A percentile compares a stretch with the other conserved stretches of the same genome.
Conservation (phyloP, 148 eudicot species). For the Heliosperma pusillum region DNA sequence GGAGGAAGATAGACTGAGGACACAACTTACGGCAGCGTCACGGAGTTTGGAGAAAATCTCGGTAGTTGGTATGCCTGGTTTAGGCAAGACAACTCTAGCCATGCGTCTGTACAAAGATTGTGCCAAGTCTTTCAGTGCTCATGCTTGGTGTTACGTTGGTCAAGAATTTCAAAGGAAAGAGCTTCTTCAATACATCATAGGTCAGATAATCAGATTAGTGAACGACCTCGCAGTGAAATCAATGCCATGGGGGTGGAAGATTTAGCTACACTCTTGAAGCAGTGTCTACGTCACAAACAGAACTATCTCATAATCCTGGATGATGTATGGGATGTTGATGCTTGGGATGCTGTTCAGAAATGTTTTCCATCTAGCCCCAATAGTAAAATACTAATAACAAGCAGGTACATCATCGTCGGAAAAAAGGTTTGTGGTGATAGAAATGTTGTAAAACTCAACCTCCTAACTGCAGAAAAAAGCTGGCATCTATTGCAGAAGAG, state of each 20-base stretch:
- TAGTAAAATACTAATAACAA: neutral
- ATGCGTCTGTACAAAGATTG: neutral
- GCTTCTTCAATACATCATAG: neutral
- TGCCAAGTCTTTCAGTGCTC: too few species aligned
- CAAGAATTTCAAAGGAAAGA: neutral
- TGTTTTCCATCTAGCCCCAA: neutral
- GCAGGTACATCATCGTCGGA: neutral
- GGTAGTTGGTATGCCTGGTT: neutral
- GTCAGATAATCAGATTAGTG: too few species aligned
- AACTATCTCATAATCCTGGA: neutral
- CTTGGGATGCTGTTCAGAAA: neutral
- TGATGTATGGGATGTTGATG: neutral
- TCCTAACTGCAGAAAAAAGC: neutral
- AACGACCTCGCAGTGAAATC: neutral
- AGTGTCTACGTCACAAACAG: neutral
- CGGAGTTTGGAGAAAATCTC: neutral
- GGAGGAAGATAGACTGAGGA: neutral
- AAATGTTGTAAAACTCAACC: neutral
- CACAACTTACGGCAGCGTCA: neutral
- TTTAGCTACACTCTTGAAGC: neutral
- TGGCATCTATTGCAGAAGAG: neutral
- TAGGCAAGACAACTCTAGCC: conserved; percentile 4
- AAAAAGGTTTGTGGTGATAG: too few species aligned
- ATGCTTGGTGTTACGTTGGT: too few species aligned
- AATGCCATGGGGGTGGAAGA: neutral